Base-by-base conservation (phyloP, 345 rosid species). In the Corchorus capsularis region DNA sequence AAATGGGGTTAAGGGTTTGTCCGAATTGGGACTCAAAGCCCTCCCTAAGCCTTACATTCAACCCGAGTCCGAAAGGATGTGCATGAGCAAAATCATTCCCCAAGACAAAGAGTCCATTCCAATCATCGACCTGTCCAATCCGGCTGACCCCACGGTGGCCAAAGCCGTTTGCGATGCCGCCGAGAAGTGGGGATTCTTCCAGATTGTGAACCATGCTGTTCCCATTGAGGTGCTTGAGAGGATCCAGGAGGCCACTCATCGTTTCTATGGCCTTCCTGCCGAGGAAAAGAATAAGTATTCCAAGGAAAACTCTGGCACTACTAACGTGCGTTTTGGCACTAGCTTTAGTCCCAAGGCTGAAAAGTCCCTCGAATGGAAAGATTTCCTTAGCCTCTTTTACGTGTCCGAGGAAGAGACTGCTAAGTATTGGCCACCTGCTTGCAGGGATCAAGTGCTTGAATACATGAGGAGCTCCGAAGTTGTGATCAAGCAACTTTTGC, bases 1-100 rank as follows among this genome's bases (percentile, higher is more conserved):
- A 5, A 41, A 80, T 45, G 86, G 84, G 39, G 86, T 75, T 5
- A 83, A 80, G 76, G 84, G 83, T 68, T 63, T 83, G 2, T 80
- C 80, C 1, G 84, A 80, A 15, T 46, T 63, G 35, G 79, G 82
- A 17, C 76, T 80, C 20, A 73, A 78, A 73, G 17, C 27, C 59
- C 84, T 78, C 79, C 87, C 55, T 45, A 56, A 64, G 7, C 77
- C 71, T 9, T 83, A 71, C 55, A 50, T 81, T 39, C 80, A 83
- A 57, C 86, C 84, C 5, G 27, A 63, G 19, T 63, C 72, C 5
- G 66, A 80, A 22, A 72, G 81, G 55, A 43, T 50, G 27, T 32
- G 37, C 7, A 19, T 39, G 20, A 69, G 59, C 39, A 72, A 72
- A 15, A 27, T 27, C 1, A 27, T 27, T 27, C 27, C 27, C 27